Conservation (phyloP, 2,329 filamentous ascomycete genomes). For the Nigrospora osmanthi region DNA sequence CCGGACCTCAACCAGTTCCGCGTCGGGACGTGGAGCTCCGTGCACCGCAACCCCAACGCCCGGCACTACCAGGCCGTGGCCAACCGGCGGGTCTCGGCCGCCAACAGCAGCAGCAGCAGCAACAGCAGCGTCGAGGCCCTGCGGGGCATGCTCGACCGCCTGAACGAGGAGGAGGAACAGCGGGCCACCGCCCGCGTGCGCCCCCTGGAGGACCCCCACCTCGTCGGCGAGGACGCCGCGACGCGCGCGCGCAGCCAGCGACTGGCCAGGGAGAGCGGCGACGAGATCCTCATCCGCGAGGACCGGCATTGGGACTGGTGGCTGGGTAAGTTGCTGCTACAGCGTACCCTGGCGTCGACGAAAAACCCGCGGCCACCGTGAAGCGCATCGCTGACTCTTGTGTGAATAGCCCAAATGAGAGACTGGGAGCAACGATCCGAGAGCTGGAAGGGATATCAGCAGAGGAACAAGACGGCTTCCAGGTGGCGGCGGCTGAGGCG, state of each 20-base stretch:
- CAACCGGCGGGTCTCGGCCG: constrained; percentile 44
- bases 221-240: constrained; percentile 61
- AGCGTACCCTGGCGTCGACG: background rate
- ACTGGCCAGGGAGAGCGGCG: constrained; percentile 45
- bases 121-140: constrained; percentile 7
- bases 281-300: constrained; percentile 47
- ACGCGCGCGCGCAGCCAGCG: constrained; percentile 47
- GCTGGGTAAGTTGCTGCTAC: constrained; percentile 34
- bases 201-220: constrained; percentile 58
- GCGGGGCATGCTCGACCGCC: constrained; percentile 15
- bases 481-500: background rate
- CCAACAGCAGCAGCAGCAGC: constrained; percentile 10
- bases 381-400: constrained; percentile 6
- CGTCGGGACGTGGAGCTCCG: constrained; percentile 50
- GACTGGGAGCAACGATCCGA: constrained; percentile 42
- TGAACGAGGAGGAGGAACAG: constrained; percentile 7
- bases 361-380: background rate
- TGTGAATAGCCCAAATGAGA: constrained; percentile 37
- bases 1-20: constrained; percentile 42
- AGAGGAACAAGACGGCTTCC: constrained; percentile 13
- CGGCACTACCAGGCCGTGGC: constrained; percentile 59
- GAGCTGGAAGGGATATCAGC: constrained; percentile 35
- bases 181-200: constrained; percentile 21
- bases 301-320: constrained; percentile 55
- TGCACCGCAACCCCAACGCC: constrained; percentile 44